Base-by-base conservation (phyloP, 495 filamentous ascomycete genomes). In the Penicilliopsis zonata region DNA sequence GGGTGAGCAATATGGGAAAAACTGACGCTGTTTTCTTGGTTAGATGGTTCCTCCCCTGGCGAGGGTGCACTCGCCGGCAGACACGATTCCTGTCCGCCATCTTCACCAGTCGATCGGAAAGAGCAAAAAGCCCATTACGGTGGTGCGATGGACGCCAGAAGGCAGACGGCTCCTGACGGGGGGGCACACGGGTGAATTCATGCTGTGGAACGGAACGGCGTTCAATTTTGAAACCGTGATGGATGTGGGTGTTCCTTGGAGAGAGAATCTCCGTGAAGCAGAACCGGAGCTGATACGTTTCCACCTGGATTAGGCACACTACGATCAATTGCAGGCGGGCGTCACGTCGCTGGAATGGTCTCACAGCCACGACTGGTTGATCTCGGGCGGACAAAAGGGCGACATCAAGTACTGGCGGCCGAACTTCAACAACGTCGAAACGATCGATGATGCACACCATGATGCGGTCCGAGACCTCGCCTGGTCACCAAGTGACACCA, bases 161-260 rank as follows among this genome's bases (percentile, higher is more conserved):
- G 90, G 90, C 22, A 74, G 90, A 38, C 67, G 90, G 38, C 57
- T 98, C 28, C 67, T 98, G 46, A 96, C 90, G 0, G 90, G 83
- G 13, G 88, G 84, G 1, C 88, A 85, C 49, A 96, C 87, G 46
- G 90, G 90, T 35, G 90, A 98, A 52, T 98, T 98, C 44, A 98
- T 92, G 29, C 60, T 98, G 3, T 98, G 90, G 90, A 98, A 98
- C 53, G 90, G 90, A 36, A 95, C 85, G 28, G 90, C 84, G 1
- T 98, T 98, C 66, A 98, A 98, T 52, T 98, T 98, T 46, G 90
- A 98, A 61, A 98, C 90, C 1, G 94, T 95, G 23, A 92, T 93
- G 82, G 86, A 94, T 55, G 71, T 74, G 41, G 23, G 66, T 59
- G 20, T 31, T 21, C 12, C 13, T 19, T 9, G 3, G 43, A 22